Base-by-base conservation (phyloP, 108 stramenopile species). In the Cylindrotheca closterium region DNA sequence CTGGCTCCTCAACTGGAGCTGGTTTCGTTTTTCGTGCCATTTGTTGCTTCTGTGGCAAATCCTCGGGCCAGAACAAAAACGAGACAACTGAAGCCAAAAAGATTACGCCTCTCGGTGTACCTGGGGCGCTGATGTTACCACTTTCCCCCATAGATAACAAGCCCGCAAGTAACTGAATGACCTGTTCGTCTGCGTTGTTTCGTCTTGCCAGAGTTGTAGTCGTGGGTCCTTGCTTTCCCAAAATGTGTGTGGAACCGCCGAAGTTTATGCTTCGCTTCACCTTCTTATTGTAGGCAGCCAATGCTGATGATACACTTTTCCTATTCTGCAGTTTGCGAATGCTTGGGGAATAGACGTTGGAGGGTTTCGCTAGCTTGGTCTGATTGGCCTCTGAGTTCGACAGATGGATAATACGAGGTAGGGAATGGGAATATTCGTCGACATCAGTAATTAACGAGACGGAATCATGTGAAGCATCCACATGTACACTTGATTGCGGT, bases 1-100 rank as follows among this genome's bases (percentile, higher is more conserved):
- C n/a, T n/a, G n/a, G n/a, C 7, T 10, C 51, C 51, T 51, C 51
- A 5, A 24, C 51, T 51, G 51, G 51, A 17, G 51, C 51, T 51
- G 51, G 51, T 51, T 7, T n/a, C n/a, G 51, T 7, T n/a, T 7
- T n/a, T n/a, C 12, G 51, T n/a, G 51, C 51, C n/a, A n/a, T 7
- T 19, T 7, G 12, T n/a, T 7, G 7, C 51, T 23, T 51, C 19
- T 7, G 5, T 7, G 51, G 23, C 51, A 19, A 19, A 19, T 51
- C 23, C 7, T 24, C 23, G 5, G 51, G 23, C 22, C 51, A 51
- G 19, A 51, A 23, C 23, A 24, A 19, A 19, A 51, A 51, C 8
- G 23, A 51, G 12, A 51, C 51, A 19, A 51, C 51, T 17, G 22
- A 24, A 23, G 51, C 22, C 51, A 51, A 51, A 7, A 51, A 19